Evolutionary conservation across 2,329 filamentous ascomycete genomes (phyloP), one percentile per base, ranked within the genome.

Genomic region (Fusarium sp.): DNA sequence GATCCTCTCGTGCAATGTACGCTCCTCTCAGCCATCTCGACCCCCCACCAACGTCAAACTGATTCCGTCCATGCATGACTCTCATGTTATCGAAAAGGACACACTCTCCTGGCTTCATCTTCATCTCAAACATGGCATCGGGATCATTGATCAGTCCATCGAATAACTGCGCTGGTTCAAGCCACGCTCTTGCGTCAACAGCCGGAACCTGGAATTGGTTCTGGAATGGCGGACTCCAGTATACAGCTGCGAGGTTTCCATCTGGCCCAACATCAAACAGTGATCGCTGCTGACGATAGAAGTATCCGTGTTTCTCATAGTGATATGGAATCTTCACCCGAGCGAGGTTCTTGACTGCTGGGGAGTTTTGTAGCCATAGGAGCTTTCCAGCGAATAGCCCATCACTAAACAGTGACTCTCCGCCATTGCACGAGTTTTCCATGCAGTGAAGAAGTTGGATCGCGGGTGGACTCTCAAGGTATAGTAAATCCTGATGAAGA

Each of bases 401-500:
- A 83, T 98, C 95, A 67, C 90, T 91, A 83, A 98, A 99, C 59
- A 97, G 87, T 2, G 94, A 97, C 77, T 94, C 92, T 52, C 96
- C 96, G 24, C 96, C 96, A 0, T 88, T 84, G 75, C 91, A 92
- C 3, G 91, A 92, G 78, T 97, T 97, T 71, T 93, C 89, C 47
- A 98, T 87, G 79, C 95, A 98, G 83, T 98, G 96, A 8, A 98
- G 89, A 31, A 98, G 85, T 82, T 99, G 96, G 58, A 96, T 90
- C 38, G 92, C 90, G 0, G 96, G 96, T 6, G 94, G 91, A 57
- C 94, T 89, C 20, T 88, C 84, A 83, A 96, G 92, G 83, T 98
- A 98, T 63, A 98, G 87, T 45, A 98, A 88, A 80, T 98, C 96
- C 90, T 98, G 96, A 84, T 99, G 96, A 54, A 98, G 91, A 22